These are phyloP conservation scores for Gossypium laxum DNA, from an alignment of 441 rosid genomes.

Conservation along the genomic window DNA sequence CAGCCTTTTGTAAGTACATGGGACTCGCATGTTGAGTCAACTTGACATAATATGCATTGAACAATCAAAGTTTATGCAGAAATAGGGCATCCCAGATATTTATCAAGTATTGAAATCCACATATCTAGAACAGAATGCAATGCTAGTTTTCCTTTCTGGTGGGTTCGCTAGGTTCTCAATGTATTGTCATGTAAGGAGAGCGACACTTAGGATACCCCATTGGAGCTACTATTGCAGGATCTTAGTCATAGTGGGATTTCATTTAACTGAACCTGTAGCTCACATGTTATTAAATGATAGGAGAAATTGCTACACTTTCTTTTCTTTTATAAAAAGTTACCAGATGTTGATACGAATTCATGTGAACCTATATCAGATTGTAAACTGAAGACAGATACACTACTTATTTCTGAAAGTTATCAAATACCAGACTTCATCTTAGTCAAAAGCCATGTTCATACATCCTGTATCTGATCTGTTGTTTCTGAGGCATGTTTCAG, in stretches of 20 bases:
- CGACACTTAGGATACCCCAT: neutral
- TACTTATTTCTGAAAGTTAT: neutral
- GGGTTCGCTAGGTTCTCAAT: neutral
- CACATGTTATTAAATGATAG: neutral
- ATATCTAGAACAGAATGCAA: neutral
- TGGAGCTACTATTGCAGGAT: neutral
- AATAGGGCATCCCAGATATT: neutral
- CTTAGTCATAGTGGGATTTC: neutral
- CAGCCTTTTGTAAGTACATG: neutral
- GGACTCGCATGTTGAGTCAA: neutral
- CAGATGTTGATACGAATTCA: neutral
- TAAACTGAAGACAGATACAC: neutral
- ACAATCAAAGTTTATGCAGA: neutral
- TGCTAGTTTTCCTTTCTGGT: neutral
- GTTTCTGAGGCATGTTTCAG: neutral
- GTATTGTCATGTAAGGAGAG: neutral
- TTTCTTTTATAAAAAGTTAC: neutral
- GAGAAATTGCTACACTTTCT: neutral
- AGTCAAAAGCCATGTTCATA: neutral
- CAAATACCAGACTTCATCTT: neutral
- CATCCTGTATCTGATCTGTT: neutral
- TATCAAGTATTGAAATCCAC: neutral
- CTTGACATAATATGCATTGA: neutral
- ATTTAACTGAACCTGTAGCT: neutral
- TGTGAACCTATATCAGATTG: neutral